A percentile compares a stretch with the other conserved stretches of the same genome.
phyloP scores from a whole-genome alignment of 495 filamentous ascomycete genomes.

The Penicillium lagena region DNA sequence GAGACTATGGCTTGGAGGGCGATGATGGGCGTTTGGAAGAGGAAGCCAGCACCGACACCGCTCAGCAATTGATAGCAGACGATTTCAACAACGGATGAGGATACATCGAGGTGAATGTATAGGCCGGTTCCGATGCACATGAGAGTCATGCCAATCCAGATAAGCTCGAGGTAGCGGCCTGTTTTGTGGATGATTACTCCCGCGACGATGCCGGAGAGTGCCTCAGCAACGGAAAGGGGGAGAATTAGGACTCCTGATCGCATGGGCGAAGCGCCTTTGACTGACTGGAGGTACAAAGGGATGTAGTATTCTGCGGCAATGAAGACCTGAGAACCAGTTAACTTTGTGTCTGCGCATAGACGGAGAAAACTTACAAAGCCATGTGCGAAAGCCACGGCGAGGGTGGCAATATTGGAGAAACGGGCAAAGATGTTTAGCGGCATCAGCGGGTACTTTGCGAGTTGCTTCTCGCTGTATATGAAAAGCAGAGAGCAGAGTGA shows the following conservation, averaged over 20 bases:
- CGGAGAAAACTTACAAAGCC: too few species aligned
- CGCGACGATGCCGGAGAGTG: conserved; percentile 42
- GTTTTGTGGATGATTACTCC: conserved; percentile 46
- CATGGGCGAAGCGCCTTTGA: conserved; percentile 57
- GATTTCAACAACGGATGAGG: conserved; percentile 50
- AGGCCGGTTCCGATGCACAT: conserved; percentile 62
- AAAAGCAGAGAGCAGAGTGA: conserved; percentile 50
- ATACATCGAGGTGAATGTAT: conserved; percentile 50
- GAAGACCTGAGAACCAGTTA: too few species aligned
- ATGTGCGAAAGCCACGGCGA: conserved; percentile 32
- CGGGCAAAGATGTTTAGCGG: conserved; percentile 56
- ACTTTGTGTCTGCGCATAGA: too few species aligned
- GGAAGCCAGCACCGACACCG: conserved; percentile 55
- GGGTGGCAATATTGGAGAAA: conserved; percentile 37
- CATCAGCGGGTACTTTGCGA: conserved; percentile 65
- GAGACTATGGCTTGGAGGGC: conserved; percentile 17
- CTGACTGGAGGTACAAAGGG: conserved; percentile 49
- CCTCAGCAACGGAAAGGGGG: conserved; percentile 57
- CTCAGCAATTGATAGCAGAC: conserved; percentile 45
- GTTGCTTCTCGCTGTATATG: conserved; percentile 55
- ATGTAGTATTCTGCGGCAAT: conserved; percentile 43
- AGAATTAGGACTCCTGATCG: conserved; percentile 67
- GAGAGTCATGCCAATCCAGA: conserved; percentile 49
- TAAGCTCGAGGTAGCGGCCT: conserved; percentile 44
- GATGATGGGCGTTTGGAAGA: conserved; percentile 46